Conservation (phyloP, 805 yeast genomes). For the Saccharomycopsis sp. region DNA sequence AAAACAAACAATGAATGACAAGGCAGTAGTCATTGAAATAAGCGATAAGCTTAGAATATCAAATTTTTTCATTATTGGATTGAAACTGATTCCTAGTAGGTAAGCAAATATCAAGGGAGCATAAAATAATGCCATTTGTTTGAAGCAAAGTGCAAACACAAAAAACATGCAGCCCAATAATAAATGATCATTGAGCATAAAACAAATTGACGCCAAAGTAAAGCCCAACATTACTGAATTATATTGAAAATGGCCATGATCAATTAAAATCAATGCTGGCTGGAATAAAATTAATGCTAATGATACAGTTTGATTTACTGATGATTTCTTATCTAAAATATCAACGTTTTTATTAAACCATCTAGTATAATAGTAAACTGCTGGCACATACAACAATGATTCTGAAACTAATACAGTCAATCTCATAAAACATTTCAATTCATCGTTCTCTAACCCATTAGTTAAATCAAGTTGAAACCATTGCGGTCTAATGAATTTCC, state of each 20-base stretch:
- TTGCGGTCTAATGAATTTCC: constrained; percentile 46
- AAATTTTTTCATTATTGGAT: constrained; percentile 32
- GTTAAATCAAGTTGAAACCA: constrained; percentile 78
- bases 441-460: constrained; percentile 64
- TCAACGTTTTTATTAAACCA: constrained; percentile 57
- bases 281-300: constrained; percentile 77
- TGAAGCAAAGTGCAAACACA: constrained; percentile 71
- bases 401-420: constrained; percentile 73
- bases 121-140: constrained; percentile 93
- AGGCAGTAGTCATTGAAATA: constrained; percentile 57
- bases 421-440: constrained; percentile 80
- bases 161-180: constrained; percentile 70
- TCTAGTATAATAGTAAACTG: constrained; percentile 61
- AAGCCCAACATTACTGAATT: constrained; percentile 93
- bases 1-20: constrained; percentile 44
- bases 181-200: constrained; percentile 55
- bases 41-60: constrained; percentile 51
- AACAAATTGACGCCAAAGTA: constrained; percentile 58
- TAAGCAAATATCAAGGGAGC: constrained; percentile 84
- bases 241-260: constrained; percentile 96
- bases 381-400: constrained; percentile 67
- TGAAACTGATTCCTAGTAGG: constrained; percentile 35
- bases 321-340: constrained; percentile 36
- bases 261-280: constrained; percentile 77
- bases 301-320: constrained; percentile 71